phyloP scores from a whole-genome alignment of 1,139 yeast species.

The Debaryomyces sp. region DNA sequence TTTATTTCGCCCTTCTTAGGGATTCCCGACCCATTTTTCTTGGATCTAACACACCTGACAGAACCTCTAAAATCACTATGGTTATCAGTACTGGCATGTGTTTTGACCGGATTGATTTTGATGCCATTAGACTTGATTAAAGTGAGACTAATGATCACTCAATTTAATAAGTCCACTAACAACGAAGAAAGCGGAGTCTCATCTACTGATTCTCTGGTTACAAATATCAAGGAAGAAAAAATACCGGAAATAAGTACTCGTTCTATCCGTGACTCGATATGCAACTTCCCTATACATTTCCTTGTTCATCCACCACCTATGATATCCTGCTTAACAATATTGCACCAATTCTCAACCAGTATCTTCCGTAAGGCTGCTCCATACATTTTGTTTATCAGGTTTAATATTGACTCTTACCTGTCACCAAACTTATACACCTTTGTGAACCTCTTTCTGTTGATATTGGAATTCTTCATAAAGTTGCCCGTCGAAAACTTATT shows the following conservation, averaged over 20 bases:
- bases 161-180: constrained; percentile 28
- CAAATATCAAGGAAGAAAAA: constrained; percentile 5
- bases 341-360: constrained; percentile 65
- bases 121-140: constrained; percentile 84
- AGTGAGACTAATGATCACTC: constrained; percentile 74
- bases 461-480: constrained; percentile 70
- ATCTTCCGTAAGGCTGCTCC: constrained; percentile 74
- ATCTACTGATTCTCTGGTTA: constrained; percentile 6
- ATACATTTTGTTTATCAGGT: constrained; percentile 62
- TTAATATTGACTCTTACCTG: constrained; percentile 70
- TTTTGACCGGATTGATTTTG: constrained; percentile 72
- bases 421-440: constrained; percentile 61
- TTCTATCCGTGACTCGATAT: constrained; percentile 42
- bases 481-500: constrained; percentile 87
- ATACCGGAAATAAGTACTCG: constrained; percentile 23
- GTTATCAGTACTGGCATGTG: constrained; percentile 70
- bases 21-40: constrained; percentile 89
- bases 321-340: constrained; percentile 54
- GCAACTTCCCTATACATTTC: constrained; percentile 41
- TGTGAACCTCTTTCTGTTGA: constrained; percentile 57
- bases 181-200: constrained; percentile 9
- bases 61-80: constrained; percentile 71
- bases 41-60: constrained; percentile 80
- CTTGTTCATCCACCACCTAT: constrained; percentile 58
- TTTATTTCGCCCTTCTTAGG: constrained; percentile 78